These are phyloP conservation scores for Kodamaea alishanica DNA, from an alignment of 1,139 yeast genomes.

Conservation along the genomic window DNA sequence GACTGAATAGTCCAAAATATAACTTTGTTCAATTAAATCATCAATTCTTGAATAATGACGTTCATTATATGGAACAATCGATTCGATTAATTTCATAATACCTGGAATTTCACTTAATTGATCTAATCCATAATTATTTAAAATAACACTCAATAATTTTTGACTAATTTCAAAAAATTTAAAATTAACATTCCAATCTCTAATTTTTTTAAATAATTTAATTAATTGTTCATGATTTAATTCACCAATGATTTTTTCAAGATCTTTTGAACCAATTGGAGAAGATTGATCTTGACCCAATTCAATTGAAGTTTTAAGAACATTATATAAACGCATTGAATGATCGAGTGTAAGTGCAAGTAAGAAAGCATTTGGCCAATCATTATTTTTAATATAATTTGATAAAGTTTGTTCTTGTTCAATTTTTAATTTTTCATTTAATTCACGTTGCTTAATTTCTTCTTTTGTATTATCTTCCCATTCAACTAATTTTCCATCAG, in stretches of 20 bases:
- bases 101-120: constrained; percentile 64
- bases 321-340: constrained; percentile 77
- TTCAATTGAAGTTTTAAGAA: constrained; percentile 50
- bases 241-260: constrained; percentile 61
- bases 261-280: constrained; percentile 54
- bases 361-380: constrained; percentile 86
- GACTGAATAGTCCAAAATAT: constrained; percentile 77
- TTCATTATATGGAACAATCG: constrained; percentile 79
- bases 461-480: constrained; percentile 90
- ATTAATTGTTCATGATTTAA: constrained; percentile 60
- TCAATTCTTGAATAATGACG: constrained; percentile 78
- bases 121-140: constrained; percentile 52
- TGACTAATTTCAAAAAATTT: constrained; percentile 80
- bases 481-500: constrained; percentile 84
- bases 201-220: constrained; percentile 62
- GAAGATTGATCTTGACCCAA: constrained; percentile 44
- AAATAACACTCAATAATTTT: constrained; percentile 60
- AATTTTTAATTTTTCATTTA: constrained; percentile 52
- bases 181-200: constrained; percentile 95
- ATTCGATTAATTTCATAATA: constrained; percentile 63
- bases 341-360: constrained; percentile 83
- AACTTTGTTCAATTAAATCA: constrained; percentile 79
- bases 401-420: constrained; percentile 86
- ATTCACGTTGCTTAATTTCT: constrained; percentile 37
- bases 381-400: constrained; percentile 64